Evolutionary conservation across 2,329 filamentous ascomycete genomes (phyloP).

Genomic region (Calonectria leucothoes): DNA sequence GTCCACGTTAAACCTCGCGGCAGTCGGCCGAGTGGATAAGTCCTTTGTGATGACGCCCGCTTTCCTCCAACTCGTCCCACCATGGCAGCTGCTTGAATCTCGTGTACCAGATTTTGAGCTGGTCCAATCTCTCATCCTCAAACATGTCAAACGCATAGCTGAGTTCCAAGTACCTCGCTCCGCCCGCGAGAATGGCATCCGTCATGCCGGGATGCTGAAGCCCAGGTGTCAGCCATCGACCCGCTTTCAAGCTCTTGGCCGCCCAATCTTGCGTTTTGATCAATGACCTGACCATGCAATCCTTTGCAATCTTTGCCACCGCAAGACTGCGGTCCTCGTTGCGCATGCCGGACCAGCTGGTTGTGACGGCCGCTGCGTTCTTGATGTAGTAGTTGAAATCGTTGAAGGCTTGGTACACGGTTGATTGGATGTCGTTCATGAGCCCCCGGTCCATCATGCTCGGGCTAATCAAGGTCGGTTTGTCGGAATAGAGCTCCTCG

Average conservation of each 20-base stretch:
- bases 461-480: neutral
- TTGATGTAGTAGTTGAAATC: neutral
- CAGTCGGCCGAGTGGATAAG: neutral
- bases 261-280: neutral
- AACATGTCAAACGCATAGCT: neutral
- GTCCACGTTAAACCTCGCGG: neutral
- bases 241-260: neutral
- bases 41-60: neutral
- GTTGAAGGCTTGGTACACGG: neutral
- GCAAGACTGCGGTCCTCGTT: neutral
- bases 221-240: neutral
- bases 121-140: neutral
- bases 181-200: neutral
- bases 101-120: neutral
- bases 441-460: neutral
- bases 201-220: neutral
- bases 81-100: neutral
- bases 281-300: neutral
- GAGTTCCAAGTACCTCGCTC: neutral
- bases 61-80: conserved; percentile 1
- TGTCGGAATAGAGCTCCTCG: neutral
- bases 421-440: neutral
- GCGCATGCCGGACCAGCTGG: neutral
- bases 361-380: neutral
- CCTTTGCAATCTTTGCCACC: neutral